Conservation (phyloP, 257 asterid species). For the Eustoma russellianum region DNA sequence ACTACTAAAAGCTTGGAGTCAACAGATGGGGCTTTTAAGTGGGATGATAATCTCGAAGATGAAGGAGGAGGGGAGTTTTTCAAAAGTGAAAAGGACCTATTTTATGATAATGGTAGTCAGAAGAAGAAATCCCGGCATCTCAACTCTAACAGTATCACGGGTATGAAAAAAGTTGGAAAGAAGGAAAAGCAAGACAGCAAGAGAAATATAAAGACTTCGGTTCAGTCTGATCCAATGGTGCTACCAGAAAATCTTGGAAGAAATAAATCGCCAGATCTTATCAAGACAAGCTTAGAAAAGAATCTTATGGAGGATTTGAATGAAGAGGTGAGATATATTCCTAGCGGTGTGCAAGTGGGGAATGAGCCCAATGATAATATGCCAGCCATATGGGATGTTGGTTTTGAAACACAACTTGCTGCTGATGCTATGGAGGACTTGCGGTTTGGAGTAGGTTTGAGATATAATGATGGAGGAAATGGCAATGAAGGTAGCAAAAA, state of each 20-base stretch:
- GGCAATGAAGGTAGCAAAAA: slow-evolving; percentile 17
- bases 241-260: slow-evolving; percentile 29
- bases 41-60: slow-evolving; percentile 81
- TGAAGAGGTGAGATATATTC: slow-evolving; percentile 22
- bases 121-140: slow-evolving; percentile 28
- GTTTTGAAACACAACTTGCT: slow-evolving; percentile 89
- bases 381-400: slow-evolving; percentile 32
- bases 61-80: slow-evolving; percentile 93
- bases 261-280: slow-evolving; percentile 16
- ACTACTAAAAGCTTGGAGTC: slow-evolving; percentile 21
- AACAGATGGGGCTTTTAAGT: slow-evolving; percentile 45
- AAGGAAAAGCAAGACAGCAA: slow-evolving; percentile 13
- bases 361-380: slow-evolving; percentile 20
- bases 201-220: slow-evolving; percentile 24
- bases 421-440: slow-evolving; percentile 80
- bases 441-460: slow-evolving; percentile 36
- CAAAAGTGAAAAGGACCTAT: slow-evolving; percentile 51
- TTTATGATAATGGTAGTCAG: slow-evolving; percentile 28
- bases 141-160: slow-evolving; percentile 13
- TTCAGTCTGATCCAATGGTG: slow-evolving; percentile 40
- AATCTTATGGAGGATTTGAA: slow-evolving; percentile 37
- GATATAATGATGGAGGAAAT: slow-evolving; percentile 15
- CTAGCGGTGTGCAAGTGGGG: slow-evolving; percentile 23
- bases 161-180: slow-evolving; percentile 18
- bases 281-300: slow-evolving; percentile 19